These are phyloP conservation scores for Testicularia cyperi DNA, from an alignment of 1,284 basidiomycete genomes.

Conservation along the genomic window DNA sequence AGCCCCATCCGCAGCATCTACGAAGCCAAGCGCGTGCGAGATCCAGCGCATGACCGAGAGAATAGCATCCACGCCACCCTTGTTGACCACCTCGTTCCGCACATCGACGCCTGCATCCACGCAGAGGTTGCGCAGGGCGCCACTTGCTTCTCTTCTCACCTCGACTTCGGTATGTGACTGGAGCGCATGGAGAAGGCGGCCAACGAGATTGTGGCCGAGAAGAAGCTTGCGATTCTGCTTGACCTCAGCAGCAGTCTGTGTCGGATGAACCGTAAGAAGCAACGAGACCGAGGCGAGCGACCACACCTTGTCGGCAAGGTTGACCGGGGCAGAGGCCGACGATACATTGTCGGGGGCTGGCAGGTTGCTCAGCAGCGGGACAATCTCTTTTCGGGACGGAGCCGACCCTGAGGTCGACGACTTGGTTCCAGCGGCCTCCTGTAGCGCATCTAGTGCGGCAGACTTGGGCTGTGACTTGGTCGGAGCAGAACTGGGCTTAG, in stretches of 20 bases:
- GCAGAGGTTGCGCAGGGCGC: slow-evolving; percentile 56
- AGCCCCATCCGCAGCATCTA: too few relatives aligned
- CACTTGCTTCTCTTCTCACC: slow-evolving; percentile 53
- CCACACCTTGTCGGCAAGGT: slow-evolving; percentile 52
- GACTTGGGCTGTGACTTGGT: slow-evolving; percentile 7
- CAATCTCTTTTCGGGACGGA: slow-evolving; percentile 21
- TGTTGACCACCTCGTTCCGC: slow-evolving; percentile 41
- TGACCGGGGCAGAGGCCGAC: slow-evolving; percentile 7
- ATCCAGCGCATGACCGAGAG: slow-evolving; percentile 45
- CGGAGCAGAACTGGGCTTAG: slow-evolving; percentile 8
- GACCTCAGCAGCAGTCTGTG: slow-evolving; percentile 33
- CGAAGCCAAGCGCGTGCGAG: slow-evolving; percentile 33
- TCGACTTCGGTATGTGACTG: slow-evolving; percentile 42
- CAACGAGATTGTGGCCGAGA: slow-evolving; percentile 39
- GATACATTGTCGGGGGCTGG: slow-evolving; percentile 13
- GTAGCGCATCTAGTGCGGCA: slow-evolving; percentile 17
- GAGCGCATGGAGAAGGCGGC: slow-evolving; percentile 46
- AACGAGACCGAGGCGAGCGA: slow-evolving; percentile 51
- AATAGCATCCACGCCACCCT: slow-evolving; percentile 36
- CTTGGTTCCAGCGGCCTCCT: slow-evolving; percentile 4
- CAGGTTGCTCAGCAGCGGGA: slow-evolving; percentile 48
- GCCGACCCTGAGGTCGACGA: background rate
- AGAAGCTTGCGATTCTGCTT: slow-evolving; percentile 38
- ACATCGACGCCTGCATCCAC: slow-evolving; percentile 47
- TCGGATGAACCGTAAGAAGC: slow-evolving; percentile 32